A percentile compares a stretch with the other conserved stretches of the same genome.
These are phyloP conservation scores for Cardiosporidium cionae DNA, from an alignment of 169 alveolate species.

Conservation along the genomic window DNA sequence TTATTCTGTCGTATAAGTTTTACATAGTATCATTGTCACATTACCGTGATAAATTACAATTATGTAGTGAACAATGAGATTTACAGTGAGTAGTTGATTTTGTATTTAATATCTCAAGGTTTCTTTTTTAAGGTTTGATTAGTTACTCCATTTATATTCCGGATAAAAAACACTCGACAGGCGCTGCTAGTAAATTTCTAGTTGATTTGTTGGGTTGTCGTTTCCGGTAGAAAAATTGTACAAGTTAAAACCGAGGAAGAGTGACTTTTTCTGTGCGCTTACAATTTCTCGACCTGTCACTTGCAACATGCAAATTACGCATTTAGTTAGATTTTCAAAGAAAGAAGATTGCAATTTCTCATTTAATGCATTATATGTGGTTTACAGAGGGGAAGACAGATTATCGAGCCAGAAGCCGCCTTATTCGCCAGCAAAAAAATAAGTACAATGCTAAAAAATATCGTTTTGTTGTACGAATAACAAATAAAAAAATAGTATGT, in stretches of 20 bases:
- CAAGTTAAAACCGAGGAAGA: background rate
- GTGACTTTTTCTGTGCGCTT: background rate
- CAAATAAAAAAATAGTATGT: slow-evolving; percentile 87
- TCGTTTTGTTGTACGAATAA: slow-evolving; percentile 96
- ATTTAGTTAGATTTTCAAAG: too few relatives aligned
- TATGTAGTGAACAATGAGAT: background rate
- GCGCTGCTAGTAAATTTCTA: background rate
- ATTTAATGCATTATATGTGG: background rate
- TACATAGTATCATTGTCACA: too few relatives aligned
- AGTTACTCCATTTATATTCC: too few relatives aligned
- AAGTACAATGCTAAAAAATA: slow-evolving; percentile 98
- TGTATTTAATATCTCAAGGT: too few relatives aligned
- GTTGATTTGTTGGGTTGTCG: background rate
- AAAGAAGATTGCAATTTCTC: background rate
- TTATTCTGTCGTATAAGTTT: too few relatives aligned
- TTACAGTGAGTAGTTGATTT: too few relatives aligned
- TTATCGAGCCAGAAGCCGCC: slow-evolving; percentile 95
- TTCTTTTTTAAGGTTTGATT: too few relatives aligned
- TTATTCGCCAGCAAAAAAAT: slow-evolving; percentile 95
- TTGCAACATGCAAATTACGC: too few relatives aligned
- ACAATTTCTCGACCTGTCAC: background rate
- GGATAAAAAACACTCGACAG: background rate
- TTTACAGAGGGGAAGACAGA: slow-evolving; percentile 98
- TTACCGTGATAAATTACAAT: too few relatives aligned
- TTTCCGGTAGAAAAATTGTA: background rate